Percentiles rank a stretch among this genome's conserved stretches.
Evolutionary conservation across 306 rosid species (phyloP).

Genomic region (Vigna trinervia): DNA sequence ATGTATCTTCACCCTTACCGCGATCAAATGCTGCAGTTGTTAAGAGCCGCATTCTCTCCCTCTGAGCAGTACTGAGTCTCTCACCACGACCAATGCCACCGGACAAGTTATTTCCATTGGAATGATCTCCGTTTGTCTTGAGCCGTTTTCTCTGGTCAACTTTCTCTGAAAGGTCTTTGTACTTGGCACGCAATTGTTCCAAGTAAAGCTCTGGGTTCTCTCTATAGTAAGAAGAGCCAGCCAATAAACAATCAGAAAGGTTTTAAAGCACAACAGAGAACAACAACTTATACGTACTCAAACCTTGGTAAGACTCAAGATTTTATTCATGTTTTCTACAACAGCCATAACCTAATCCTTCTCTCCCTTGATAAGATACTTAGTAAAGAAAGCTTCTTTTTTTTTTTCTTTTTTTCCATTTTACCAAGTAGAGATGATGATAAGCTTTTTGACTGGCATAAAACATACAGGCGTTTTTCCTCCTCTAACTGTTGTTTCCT

Average conservation of each 20-base stretch:
- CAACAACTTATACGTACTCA: conserved; percentile 22
- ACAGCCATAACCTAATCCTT: too few relatives aligned
- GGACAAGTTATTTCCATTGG: conserved; percentile 47
- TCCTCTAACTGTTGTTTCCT: conserved; percentile 83
- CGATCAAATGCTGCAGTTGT: conserved; percentile 98
- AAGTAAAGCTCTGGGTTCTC: conserved; percentile 89
- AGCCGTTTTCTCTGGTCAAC: conserved; percentile 51
- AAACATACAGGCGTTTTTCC: conserved; percentile 74
- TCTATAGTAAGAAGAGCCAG: conserved; percentile 48
- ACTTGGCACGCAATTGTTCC: conserved; percentile 75
- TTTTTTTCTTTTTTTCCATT: too few relatives aligned
- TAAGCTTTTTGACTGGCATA: conserved; percentile 12
- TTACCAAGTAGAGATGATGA: background rate
- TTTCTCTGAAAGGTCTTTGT: conserved; percentile 76
- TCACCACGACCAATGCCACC: conserved; percentile 78
- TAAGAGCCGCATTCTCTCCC: conserved; percentile 98
- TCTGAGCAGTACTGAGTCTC: conserved; percentile 90
- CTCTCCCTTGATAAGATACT: too few relatives aligned
- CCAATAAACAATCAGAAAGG: conserved; percentile 22
- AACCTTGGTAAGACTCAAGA: conserved; percentile 36
- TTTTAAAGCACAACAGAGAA: conserved; percentile 21
- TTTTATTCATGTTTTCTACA: background rate
- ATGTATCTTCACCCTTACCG: conserved; percentile 87
- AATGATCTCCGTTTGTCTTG: conserved; percentile 50
- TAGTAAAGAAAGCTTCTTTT: too few relatives aligned